Percentiles rank a stretch among this genome's conserved stretches.
Evolutionary conservation across 2,329 filamentous ascomycete species (phyloP).

Genomic region (Alternaria triticimaculans): DNA sequence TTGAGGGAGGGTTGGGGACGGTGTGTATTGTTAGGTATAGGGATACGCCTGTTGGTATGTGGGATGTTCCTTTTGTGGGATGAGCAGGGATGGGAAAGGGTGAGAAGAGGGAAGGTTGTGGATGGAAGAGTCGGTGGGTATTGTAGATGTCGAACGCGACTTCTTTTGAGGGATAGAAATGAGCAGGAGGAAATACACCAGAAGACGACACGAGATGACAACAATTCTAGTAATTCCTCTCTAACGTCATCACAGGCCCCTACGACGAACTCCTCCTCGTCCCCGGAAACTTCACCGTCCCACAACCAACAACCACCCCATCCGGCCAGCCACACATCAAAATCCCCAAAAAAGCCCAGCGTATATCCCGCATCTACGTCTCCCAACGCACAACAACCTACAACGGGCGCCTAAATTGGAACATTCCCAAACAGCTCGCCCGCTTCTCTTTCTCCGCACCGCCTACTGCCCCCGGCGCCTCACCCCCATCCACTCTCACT

Average conservation of each 20-base stretch:
- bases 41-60: constrained; percentile 43
- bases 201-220: background rate
- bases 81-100: no score
- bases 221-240: background rate
- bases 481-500: constrained; percentile 26
- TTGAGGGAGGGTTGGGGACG: constrained; percentile 35
- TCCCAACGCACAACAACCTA: constrained; percentile 42
- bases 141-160: background rate
- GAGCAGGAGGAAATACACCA: background rate
- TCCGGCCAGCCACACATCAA: background rate
- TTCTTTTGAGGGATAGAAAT: background rate
- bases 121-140: background rate
- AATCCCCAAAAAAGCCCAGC: constrained; percentile 36
- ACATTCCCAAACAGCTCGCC: constrained; percentile 46
- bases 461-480: constrained; percentile 15
- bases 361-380: constrained; percentile 43
- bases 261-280: constrained; percentile 45
- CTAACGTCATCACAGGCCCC: constrained; percentile 23
- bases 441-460: constrained; percentile 43
- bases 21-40: constrained; percentile 40
- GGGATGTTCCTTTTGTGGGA: background rate
- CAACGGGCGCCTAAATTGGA: constrained; percentile 45
- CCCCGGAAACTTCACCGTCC: constrained; percentile 39
- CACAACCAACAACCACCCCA: constrained; percentile 9
- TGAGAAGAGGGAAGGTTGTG: background rate